Evolutionary conservation across 1,284 basidiomycete species (phyloP), one percentile per base, ranked within the genome.

Genomic region (Ganoderma multipileum): DNA sequence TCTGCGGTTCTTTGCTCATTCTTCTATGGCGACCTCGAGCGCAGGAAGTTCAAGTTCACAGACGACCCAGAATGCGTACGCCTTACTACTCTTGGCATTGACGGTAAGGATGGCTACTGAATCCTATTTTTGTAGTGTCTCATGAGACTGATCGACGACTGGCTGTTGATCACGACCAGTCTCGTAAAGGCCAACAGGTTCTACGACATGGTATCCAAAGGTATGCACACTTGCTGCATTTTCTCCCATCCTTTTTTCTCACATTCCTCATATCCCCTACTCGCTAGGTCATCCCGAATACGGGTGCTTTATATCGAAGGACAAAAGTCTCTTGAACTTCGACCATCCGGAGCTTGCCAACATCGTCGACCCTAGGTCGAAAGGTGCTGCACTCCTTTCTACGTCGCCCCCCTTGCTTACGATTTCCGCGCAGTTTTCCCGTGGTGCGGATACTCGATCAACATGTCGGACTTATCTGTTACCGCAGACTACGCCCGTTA

Each of bases 1-100:
- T 98, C 96, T 6, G 90, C 94, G 1, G 77, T 99, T 38, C 82
- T 99, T 1, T 99, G 98, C 77, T 93, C 93, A 1, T 93, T 96
- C 80, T 98, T 96, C 80, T 99, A 99, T 72, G 96, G 95, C 0
- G 91, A 97, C 75, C 84, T 99, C 73, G 98, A 99, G 80, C 84
- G 82, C 33, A 82, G 80, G 7, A 83, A 88, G 69, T 84, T 92
- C n/a, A 75, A 79, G 3, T 94, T 91, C 70, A 87, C 87, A 2
- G 77, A 86, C 20, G 87, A 91, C 62, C 79, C 82, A 0, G 80
- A 87, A 47, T 92, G 90, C 65, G 95, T 96, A 77, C 62, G 90
- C 77, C 11, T 5, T 30, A 12, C 20, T 33, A 26, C 3, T 18
- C 2, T 23, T 7, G 54, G 44, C 41, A 20, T 30, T 28, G 3